A percentile compares a stretch with the other conserved stretches of the same genome.
These are phyloP conservation scores for Ophiognomonia clavigignenti-juglandacearum DNA, from an alignment of 2,329 filamentous ascomycete species.

Conservation along the genomic window DNA sequence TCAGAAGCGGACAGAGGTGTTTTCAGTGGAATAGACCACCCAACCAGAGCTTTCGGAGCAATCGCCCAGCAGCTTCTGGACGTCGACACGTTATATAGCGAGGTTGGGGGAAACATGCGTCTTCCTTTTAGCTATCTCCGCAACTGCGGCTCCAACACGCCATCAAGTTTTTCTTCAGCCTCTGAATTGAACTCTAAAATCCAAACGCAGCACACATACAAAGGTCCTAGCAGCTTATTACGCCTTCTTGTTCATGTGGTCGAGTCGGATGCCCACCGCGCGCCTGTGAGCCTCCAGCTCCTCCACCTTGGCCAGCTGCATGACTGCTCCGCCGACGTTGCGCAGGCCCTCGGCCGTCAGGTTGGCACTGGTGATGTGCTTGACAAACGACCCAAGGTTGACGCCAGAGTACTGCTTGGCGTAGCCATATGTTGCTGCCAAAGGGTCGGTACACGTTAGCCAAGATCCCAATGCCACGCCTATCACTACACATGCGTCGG, in stretches of 20 bases:
- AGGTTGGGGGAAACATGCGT: too few relatives aligned
- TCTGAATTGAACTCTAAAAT: too few relatives aligned
- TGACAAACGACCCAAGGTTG: constrained; percentile 91
- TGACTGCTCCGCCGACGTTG: constrained; percentile 84
- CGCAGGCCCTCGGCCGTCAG: constrained; percentile 78
- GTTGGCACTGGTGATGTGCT: constrained; percentile 95
- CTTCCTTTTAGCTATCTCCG: too few relatives aligned
- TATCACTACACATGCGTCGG: constrained; percentile 6
- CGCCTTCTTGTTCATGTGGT: constrained; percentile 33
- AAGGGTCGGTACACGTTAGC: background rate
- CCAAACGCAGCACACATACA: background rate
- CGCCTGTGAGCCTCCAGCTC: constrained; percentile 90
- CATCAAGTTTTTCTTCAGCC: too few relatives aligned
- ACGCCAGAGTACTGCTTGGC: constrained; percentile 98
- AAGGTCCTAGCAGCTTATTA: background rate
- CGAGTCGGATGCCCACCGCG: constrained; percentile 78
- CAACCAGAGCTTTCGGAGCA: too few relatives aligned
- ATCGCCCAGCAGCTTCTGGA: too few relatives aligned
- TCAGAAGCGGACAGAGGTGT: background rate
- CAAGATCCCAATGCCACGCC: background rate
- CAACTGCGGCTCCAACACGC: too few relatives aligned
- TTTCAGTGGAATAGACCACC: too few relatives aligned
- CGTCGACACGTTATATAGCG: too few relatives aligned
- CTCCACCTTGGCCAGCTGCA: constrained; percentile 92
- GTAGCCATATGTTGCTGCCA: constrained; percentile 86